These are phyloP conservation scores for Tritrichomonas musculus DNA, from an alignment of 208 protist genomes.

Conservation along the genomic window DNA sequence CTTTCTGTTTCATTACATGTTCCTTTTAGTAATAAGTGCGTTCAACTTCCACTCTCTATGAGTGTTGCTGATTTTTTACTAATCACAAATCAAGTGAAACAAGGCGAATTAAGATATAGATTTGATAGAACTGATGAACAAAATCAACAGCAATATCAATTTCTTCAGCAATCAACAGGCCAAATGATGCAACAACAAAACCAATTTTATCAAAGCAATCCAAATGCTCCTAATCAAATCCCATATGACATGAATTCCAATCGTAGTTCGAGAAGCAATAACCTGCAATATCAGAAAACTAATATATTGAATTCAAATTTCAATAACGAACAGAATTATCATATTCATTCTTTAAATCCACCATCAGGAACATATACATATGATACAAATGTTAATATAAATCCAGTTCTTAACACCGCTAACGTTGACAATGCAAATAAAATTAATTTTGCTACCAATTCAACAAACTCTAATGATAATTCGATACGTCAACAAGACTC, in stretches of 20 bases:
- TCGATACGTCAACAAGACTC: background rate
- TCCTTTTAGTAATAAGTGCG: background rate
- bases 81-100: background rate
- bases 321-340: too few relatives aligned
- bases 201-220: background rate
- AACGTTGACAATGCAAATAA: too few relatives aligned
- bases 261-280: too few relatives aligned
- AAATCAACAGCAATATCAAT: background rate
- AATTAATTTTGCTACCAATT: too few relatives aligned
- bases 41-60: background rate
- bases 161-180: background rate
- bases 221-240: background rate
- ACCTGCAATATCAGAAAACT: background rate
- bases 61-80: background rate
- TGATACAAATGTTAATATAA: too few relatives aligned
- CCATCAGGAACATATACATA: too few relatives aligned
- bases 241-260: background rate
- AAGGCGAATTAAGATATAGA: background rate
- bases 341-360: too few relatives aligned
- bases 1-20: background rate
- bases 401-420: background rate
- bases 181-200: background rate
- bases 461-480: background rate
- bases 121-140: background rate
- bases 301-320: too few relatives aligned